Base-by-base conservation (phyloP, 2,329 filamentous ascomycete genomes). In the Sporothrix schenckii region DNA sequence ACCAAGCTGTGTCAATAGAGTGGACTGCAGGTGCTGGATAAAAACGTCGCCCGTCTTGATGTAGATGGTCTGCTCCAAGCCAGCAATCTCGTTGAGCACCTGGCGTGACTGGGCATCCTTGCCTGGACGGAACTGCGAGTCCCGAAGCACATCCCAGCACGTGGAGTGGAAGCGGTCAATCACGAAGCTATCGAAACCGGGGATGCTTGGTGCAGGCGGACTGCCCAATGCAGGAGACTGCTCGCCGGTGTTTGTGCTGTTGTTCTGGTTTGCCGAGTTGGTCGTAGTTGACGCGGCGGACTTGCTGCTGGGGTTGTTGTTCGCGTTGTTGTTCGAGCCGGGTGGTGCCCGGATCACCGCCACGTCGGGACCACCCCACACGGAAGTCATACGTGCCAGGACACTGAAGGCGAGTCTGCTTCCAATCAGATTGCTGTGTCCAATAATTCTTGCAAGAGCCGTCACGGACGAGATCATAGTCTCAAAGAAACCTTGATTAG, bases 171-270 rank as follows among this genome's bases (percentile, higher is more conserved):
- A 97, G 27, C 91, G 88, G 56, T 92, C 88, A 71, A 98, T 91
- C 80, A 97, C 91, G 80, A 97, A 98, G 70, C 88, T 87, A 75
- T 97, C 93, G 78, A 99, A 99, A 7, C 95, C 94, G 2, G 94
- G 92, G 39, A 99, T 89, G 21, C 80, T 81, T 13, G 88, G 88
- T 13, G 81, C 78, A 4, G 88, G 71, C 4, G 83, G 1, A 84
- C 83, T 4, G 11, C 66, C 72, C 6, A 72, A 2, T 5, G 52
- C 44, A 19, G 52, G 47, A 16, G 24, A 54, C 13, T 60, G 49
- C 39, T 52, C n/a, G 16, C 39, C 52, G 50, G 50, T 47, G 34
- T 21, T 54, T 34, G 14, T 68, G 67, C 44, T 69, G 39, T 58
- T 54, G 21, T 21, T 63, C 11, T 49, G 61, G 34, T 5, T 44